Percentiles rank a stretch among this genome's conserved stretches.
phyloP scores from a whole-genome alignment of 352 stramenopile genomes.

The Globisporangium splendens region DNA sequence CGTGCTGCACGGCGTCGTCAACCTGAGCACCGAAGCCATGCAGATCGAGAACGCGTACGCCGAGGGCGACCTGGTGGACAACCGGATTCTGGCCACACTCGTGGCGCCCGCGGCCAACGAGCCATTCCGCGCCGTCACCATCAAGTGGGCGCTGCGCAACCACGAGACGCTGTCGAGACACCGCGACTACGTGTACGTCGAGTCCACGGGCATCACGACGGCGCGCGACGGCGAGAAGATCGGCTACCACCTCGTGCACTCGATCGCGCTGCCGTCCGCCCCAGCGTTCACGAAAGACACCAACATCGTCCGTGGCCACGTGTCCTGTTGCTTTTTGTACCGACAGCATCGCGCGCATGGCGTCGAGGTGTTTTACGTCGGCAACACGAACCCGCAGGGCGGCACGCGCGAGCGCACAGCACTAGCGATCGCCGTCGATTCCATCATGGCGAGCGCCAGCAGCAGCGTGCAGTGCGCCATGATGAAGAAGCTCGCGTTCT shows the following conservation, averaged over 20 bases:
- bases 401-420: slow-evolving; percentile 38
- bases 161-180: slow-evolving; percentile 56
- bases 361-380: slow-evolving; percentile 48
- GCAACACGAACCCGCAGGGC: slow-evolving; percentile 43
- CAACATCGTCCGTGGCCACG: slow-evolving; percentile 54
- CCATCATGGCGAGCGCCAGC: slow-evolving; percentile 31
- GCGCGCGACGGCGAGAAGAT: slow-evolving; percentile 45
- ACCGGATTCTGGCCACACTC: slow-evolving; percentile 37
- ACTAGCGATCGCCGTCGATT: slow-evolving; percentile 41
- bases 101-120: slow-evolving; percentile 29
- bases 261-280: slow-evolving; percentile 29
- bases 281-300: slow-evolving; percentile 60
- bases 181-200: slow-evolving; percentile 70
- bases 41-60: slow-evolving; percentile 22
- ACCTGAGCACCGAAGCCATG: slow-evolving; percentile 18
- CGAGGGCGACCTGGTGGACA: slow-evolving; percentile 16
- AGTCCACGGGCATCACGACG: slow-evolving; percentile 61
- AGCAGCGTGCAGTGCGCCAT: slow-evolving; percentile 51
- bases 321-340: slow-evolving; percentile 17
- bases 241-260: slow-evolving; percentile 63
- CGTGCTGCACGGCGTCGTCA: slow-evolving; percentile 17
- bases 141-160: slow-evolving; percentile 74
- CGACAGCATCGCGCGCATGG: slow-evolving; percentile 9
- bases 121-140: slow-evolving; percentile 60
- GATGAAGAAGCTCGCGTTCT: slow-evolving; percentile 67